Evolutionary conservation across 192 early-diverging fungal species (phyloP).

Genomic region (Umbelopsis sp.): DNA sequence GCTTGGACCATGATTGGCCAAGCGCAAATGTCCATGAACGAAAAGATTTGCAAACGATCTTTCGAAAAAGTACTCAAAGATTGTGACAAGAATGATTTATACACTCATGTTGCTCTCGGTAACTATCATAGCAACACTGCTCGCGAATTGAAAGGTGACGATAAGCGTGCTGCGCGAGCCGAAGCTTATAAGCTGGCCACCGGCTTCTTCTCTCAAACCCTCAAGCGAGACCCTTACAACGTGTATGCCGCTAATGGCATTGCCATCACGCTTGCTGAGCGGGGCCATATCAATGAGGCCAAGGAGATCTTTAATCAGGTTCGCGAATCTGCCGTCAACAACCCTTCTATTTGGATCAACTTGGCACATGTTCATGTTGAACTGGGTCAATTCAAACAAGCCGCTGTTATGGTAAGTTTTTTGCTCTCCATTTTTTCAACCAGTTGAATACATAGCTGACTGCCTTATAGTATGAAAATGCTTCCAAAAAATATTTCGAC

Average conservation of each 20-base stretch:
- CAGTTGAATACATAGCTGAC: neutral
- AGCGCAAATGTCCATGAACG: conserved; percentile 60
- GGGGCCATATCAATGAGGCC: conserved; percentile 61
- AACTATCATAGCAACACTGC: conserved; percentile 78
- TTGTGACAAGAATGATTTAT: conserved; percentile 76
- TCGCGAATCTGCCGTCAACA: conserved; percentile 44
- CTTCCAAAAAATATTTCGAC: conserved; percentile 55
- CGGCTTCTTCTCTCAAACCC: conserved; percentile 80
- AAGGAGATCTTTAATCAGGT: conserved; percentile 63
- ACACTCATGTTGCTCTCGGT: conserved; percentile 79
- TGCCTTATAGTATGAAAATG: conserved; percentile 61
- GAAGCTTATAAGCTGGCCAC: conserved; percentile 69
- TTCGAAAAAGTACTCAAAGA: conserved; percentile 80
- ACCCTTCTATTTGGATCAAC: conserved; percentile 66
- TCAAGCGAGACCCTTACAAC: conserved; percentile 70
- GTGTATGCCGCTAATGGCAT: conserved; percentile 85
- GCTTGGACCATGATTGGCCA: conserved; percentile 78
- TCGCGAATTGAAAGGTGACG: conserved; percentile 50
- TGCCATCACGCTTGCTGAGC: conserved; percentile 82
- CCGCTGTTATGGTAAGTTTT: conserved; percentile 65
- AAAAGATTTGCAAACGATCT: conserved; percentile 69
- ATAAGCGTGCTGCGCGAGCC: conserved; percentile 30
- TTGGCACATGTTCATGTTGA: conserved; percentile 79
- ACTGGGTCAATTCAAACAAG: conserved; percentile 72
- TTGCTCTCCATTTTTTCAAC: neutral